phyloP scores from a whole-genome alignment of 192 early-diverging fungal genomes.

The Linnemannia hyalina region DNA sequence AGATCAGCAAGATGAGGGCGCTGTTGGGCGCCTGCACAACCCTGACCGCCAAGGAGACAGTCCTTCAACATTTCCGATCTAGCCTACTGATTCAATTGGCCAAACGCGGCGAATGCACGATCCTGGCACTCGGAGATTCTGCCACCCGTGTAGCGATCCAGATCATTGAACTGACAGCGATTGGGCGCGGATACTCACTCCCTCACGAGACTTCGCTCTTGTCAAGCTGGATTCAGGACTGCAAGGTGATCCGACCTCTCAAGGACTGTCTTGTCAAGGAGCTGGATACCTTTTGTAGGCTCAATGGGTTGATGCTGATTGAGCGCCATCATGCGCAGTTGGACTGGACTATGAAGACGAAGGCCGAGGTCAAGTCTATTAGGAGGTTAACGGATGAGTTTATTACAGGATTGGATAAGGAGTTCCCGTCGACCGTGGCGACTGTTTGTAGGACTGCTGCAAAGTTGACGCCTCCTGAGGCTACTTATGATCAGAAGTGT shows the following conservation, averaged over 20 bases:
- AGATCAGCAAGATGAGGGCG: conserved; percentile 59
- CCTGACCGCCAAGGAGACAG: conserved; percentile 76
- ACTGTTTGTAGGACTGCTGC: conserved; percentile 86
- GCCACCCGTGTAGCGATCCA: conserved; percentile 84
- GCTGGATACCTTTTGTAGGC: conserved; percentile 77
- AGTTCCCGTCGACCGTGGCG: conserved; percentile 87
- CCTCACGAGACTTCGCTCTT: conserved; percentile 80
- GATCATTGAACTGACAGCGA: conserved; percentile 81
- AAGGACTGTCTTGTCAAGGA: conserved; percentile 87
- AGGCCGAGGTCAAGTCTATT: conserved; percentile 61
- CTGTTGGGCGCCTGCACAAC: conserved; percentile 71
- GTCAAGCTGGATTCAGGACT: conserved; percentile 64
- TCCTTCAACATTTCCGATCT: conserved; percentile 74
- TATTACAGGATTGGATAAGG: conserved; percentile 80
- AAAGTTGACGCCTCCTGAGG: conserved; percentile 75
- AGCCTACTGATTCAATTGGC: conserved; percentile 66
- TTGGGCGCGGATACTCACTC: conserved; percentile 89
- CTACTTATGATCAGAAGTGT: conserved; percentile 63
- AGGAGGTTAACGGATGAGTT: conserved; percentile 81
- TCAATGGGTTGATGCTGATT: conserved; percentile 32
- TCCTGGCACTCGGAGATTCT: conserved; percentile 82
- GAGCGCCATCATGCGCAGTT: conserved; percentile 32
- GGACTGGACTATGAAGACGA: conserved; percentile 40
- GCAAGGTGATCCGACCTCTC: conserved; percentile 80
- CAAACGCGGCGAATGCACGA: conserved; percentile 67